A percentile compares a stretch with the other conserved stretches of the same genome.
phyloP scores from a whole-genome alignment of 2,329 filamentous ascomycete species.

The Rachicladosporium sp. region DNA sequence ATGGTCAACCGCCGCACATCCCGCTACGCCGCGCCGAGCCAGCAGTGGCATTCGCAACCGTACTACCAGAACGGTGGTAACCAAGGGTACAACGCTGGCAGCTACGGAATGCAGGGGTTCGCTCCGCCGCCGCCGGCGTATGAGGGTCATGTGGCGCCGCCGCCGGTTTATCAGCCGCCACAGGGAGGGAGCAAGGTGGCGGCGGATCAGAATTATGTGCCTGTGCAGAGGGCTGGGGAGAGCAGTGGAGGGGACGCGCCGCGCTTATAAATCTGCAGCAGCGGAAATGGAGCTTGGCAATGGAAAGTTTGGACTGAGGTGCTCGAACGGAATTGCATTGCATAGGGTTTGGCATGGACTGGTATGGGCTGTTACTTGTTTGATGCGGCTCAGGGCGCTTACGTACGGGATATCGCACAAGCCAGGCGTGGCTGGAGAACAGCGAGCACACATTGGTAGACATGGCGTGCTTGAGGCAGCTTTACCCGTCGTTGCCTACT shows the following conservation, averaged over 20 bases:
- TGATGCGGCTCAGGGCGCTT: no score
- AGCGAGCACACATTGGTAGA: no score
- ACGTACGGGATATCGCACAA: no score
- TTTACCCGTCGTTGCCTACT: no score
- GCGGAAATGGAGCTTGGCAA: no score
- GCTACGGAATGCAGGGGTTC: constrained; percentile 18
- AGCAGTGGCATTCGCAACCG: constrained; percentile 11
- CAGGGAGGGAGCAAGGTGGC: constrained; percentile 22
- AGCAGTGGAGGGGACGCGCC: constrained; percentile 9
- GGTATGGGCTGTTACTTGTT: no score
- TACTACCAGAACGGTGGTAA: constrained; percentile 9
- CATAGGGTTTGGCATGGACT: no score
- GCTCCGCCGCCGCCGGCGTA: constrained; percentile 24
- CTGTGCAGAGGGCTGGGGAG: constrained; percentile 8
- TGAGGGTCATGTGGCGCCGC: constrained; percentile 18
- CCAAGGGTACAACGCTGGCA: constrained; percentile 1
- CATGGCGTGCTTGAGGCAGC: no score
- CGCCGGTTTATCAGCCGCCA: constrained; percentile 25
- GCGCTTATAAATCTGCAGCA: background rate
- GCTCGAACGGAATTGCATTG: no score
- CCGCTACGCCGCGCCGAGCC: constrained; percentile 7
- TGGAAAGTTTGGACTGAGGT: no score
- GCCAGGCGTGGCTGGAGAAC: no score
- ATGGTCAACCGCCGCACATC: constrained; percentile 15
- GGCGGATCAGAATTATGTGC: constrained; percentile 20